phyloP scores from a whole-genome alignment of 169 alveolate genomes.

The Plasmodium vinckei region DNA sequence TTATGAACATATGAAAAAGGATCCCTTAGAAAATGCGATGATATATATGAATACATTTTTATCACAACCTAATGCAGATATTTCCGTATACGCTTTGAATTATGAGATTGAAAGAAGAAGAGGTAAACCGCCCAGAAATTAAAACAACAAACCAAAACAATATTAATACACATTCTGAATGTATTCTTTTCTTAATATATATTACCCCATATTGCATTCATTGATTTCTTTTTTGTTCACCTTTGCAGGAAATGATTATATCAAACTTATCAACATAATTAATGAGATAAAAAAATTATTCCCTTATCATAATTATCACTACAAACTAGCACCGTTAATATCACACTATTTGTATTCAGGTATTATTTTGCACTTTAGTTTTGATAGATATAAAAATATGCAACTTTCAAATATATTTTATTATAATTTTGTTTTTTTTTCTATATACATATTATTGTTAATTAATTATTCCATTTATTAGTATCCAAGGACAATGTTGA shows the following conservation, averaged over 20 bases:
- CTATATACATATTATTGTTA: no score
- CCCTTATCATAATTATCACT: conserved; percentile 58
- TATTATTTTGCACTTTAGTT: background rate
- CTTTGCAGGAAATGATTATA: conserved; percentile 36
- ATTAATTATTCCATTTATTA: background rate
- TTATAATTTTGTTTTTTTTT: no score
- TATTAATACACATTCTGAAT: background rate
- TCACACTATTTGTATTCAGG: conserved; percentile 62
- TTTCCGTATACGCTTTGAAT: conserved; percentile 21
- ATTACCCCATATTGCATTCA: background rate
- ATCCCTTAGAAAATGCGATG: conserved; percentile 55
- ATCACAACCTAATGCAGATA: conserved; percentile 66
- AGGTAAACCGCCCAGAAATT: background rate
- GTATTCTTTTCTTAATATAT: background rate
- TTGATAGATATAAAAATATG: background rate
- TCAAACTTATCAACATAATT: conserved; percentile 26
- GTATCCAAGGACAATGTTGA: conserved; percentile 14
- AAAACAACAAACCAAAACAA: background rate
- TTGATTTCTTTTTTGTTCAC: background rate
- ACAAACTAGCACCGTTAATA: conserved; percentile 53
- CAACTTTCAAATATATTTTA: background rate
- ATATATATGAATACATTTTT: conserved; percentile 73
- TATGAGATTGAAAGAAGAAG: conserved; percentile 55
- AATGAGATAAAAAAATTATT: conserved; percentile 40
- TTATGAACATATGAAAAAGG: conserved; percentile 59